These are phyloP conservation scores for Pyrenochaeta sp. DNA, from an alignment of 2,329 filamentous ascomycete species.

Conservation along the genomic window DNA sequence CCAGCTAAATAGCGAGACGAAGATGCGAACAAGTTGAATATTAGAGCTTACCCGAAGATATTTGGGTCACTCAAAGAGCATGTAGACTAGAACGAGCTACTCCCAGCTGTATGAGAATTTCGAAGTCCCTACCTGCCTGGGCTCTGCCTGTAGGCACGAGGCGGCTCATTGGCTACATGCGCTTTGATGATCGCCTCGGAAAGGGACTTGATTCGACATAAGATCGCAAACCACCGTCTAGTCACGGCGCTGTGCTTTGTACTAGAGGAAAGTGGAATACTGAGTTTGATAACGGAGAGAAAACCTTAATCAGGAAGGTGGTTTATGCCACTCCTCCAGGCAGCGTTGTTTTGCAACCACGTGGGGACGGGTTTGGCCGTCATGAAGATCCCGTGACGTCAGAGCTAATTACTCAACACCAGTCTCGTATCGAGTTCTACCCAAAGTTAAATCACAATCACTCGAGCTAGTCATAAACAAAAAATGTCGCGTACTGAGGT, in stretches of 20 bases:
- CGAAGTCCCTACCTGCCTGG: no score
- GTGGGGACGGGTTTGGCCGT: not conserved
- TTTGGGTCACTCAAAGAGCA: not conserved
- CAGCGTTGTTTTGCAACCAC: not conserved
- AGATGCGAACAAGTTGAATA: not conserved
- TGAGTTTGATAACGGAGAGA: not conserved
- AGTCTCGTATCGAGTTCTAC: not conserved
- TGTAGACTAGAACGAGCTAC: not conserved
- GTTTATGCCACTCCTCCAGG: not conserved
- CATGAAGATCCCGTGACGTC: not conserved
- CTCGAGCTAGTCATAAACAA: not conserved
- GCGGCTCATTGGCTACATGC: not conserved
- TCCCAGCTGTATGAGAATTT: not conserved
- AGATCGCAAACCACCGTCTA: not conserved
- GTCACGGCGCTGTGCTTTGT: not conserved
- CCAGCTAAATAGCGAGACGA: not conserved
- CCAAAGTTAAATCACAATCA: not conserved
- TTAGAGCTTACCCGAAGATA: no score
- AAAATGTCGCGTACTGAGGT: slow-evolving; percentile 5
- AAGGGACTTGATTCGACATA: not conserved
- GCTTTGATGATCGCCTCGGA: not conserved
- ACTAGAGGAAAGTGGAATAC: no score
- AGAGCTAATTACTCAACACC: not conserved
- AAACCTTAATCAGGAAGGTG: not conserved
- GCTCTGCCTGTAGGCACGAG: not conserved